Conservation (phyloP, 345 rosid genomes). For the Arabis alpina region DNA sequence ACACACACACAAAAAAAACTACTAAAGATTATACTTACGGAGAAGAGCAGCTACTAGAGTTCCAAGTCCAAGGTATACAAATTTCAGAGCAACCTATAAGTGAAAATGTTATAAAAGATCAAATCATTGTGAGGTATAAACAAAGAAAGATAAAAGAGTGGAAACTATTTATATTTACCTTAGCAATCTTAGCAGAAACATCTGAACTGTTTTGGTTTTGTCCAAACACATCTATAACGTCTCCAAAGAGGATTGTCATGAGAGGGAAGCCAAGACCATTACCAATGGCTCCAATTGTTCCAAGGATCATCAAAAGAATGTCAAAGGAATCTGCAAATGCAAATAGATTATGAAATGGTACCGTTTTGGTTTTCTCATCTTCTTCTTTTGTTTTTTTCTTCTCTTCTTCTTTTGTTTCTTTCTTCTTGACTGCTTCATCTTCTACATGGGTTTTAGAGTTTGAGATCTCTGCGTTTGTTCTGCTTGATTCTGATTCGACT, state of each 20-base stretch:
- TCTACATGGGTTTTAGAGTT: slow-evolving; percentile 25
- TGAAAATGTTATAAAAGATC: neutral
- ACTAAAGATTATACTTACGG: slow-evolving; percentile 56
- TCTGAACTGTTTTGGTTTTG: slow-evolving; percentile 45
- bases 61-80: slow-evolving; percentile 66
- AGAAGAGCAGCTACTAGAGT: slow-evolving; percentile 57
- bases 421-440: slow-evolving; percentile 17
- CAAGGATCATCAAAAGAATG: slow-evolving; percentile 57
- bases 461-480: slow-evolving; percentile 23
- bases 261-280: slow-evolving; percentile 67
- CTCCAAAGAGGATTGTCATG: slow-evolving; percentile 65
- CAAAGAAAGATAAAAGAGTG: neutral
- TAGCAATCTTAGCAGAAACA: slow-evolving; percentile 45
- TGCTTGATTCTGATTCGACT: slow-evolving; percentile 27
- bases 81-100: slow-evolving; percentile 60
- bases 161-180: slow-evolving; percentile 43
- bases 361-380: slow-evolving; percentile 37
- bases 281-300: slow-evolving; percentile 61
- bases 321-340: slow-evolving; percentile 67
- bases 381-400: slow-evolving; percentile 25
- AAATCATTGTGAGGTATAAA: slow-evolving; percentile 9
- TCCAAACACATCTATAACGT: slow-evolving; percentile 54
- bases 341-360: slow-evolving; percentile 58
- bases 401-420: slow-evolving; percentile 15
- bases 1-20: neutral